Evolutionary conservation across 2,329 filamentous ascomycete genomes (phyloP).

Genomic region (Amphichorda felina): DNA sequence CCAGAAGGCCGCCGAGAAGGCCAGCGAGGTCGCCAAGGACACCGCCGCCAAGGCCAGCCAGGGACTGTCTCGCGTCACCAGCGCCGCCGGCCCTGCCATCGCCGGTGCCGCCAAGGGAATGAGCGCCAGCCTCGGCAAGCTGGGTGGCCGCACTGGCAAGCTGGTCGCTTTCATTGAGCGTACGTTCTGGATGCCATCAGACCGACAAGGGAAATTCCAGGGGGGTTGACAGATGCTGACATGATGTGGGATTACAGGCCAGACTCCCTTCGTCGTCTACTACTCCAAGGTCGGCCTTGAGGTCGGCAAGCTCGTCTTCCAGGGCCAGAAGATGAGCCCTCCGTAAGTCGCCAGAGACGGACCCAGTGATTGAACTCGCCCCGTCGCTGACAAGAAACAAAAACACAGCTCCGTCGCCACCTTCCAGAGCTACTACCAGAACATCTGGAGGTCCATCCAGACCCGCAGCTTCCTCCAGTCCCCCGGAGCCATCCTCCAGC

Average conservation of each 20-base stretch:
- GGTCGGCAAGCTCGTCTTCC: constrained; percentile 77
- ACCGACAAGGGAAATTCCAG: too few relatives aligned
- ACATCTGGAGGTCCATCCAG: constrained; percentile 55
- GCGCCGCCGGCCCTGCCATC: constrained; percentile 68
- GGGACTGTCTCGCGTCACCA: constrained; percentile 71
- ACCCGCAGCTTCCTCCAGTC: constrained; percentile 48
- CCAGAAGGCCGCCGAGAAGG: constrained; percentile 30
- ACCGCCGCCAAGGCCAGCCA: constrained; percentile 58
- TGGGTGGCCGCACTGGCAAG: constrained; percentile 75
- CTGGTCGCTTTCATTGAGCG: constrained; percentile 74
- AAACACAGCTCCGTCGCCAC: constrained; percentile 56
- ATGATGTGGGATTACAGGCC: constrained; percentile 10
- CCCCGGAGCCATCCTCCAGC: constrained; percentile 41
- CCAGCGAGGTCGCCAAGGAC: constrained; percentile 30
- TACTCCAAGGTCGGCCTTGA: constrained; percentile 85
- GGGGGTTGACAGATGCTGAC: too few relatives aligned
- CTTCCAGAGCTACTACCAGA: constrained; percentile 81
- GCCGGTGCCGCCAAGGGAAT: constrained; percentile 59
- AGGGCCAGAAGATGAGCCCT: constrained; percentile 81
- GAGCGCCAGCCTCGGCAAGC: constrained; percentile 55
- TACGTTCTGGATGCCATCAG: constrained; percentile 46
- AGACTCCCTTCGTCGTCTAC: constrained; percentile 80
- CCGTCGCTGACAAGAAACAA: background rate
- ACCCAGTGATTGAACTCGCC: background rate
- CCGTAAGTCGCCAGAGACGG: constrained; percentile 54